A percentile compares a stretch with the other conserved stretches of the same genome.
These are phyloP conservation scores for Fusarium burgessii DNA, from an alignment of 2,329 filamentous ascomycete species.

Conservation along the genomic window DNA sequence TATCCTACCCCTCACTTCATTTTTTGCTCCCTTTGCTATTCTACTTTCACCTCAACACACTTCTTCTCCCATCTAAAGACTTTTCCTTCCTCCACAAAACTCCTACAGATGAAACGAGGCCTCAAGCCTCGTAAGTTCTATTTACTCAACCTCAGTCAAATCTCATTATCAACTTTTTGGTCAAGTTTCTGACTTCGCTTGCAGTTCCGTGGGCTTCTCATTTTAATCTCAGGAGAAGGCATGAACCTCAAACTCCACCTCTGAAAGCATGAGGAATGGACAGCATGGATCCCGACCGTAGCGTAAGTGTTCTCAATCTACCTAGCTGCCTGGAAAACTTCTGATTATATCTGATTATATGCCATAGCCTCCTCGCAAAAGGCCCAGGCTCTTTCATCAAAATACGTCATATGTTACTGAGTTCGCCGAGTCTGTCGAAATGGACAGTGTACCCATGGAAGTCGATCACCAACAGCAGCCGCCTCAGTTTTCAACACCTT, in stretches of 20 bases:
- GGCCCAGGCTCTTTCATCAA: background rate
- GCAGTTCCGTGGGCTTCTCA: fast-evolving
- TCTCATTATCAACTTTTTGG: too few relatives aligned
- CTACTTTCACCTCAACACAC: background rate
- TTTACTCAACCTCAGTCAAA: too few relatives aligned
- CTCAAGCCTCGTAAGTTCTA: too few relatives aligned
- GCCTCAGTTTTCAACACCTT: background rate
- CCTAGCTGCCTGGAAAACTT: background rate
- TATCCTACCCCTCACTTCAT: background rate
- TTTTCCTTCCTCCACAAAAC: too few relatives aligned
- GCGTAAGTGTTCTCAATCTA: background rate
- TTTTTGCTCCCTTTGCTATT: background rate
- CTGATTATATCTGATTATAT: background rate
- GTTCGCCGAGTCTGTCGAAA: background rate
- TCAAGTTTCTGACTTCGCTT: background rate
- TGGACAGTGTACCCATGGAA: background rate
- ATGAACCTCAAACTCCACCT: background rate
- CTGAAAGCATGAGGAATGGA: background rate
- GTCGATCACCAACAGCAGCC: background rate
- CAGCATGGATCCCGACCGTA: background rate
- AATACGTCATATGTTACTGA: too few relatives aligned
- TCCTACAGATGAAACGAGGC: too few relatives aligned
- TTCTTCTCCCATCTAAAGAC: too few relatives aligned
- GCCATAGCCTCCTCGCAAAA: background rate
- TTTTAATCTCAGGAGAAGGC: background rate